Evolutionary conservation across 2,329 filamentous ascomycete genomes (phyloP).

Genomic region (Proliferodiscus dingleyae): DNA sequence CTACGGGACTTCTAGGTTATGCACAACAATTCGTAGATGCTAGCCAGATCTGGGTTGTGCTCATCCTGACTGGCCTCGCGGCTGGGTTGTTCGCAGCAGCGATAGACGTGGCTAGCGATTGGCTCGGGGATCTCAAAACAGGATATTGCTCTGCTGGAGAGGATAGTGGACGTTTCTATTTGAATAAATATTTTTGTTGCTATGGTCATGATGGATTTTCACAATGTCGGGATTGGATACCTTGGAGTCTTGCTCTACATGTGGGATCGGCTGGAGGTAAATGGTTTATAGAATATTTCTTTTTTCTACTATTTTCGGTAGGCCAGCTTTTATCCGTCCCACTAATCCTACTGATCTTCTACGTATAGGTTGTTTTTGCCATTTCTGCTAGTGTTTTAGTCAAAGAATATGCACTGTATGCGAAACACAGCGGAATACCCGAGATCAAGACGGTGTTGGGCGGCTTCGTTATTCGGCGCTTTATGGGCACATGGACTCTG

Average conservation of each 20-base stretch:
- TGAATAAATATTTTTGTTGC: slow-evolving; percentile 90
- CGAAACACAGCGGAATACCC: slow-evolving; percentile 91
- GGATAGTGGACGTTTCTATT: slow-evolving; percentile 82
- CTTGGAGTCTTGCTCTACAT: slow-evolving; percentile 74
- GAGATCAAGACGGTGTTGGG: slow-evolving; percentile 97
- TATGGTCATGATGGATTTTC: slow-evolving; percentile 80
- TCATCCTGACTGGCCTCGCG: slow-evolving; percentile 78
- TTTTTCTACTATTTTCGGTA: slow-evolving; percentile 83
- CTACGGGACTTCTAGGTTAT: slow-evolving; percentile 68
- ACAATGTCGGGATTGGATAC: slow-evolving; percentile 80
- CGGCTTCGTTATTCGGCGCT: slow-evolving; percentile 85
- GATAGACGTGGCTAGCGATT: slow-evolving; percentile 88
- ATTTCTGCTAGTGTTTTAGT: slow-evolving; percentile 74
- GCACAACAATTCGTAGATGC: slow-evolving; percentile 71
- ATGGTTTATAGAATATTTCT: slow-evolving; percentile 81
- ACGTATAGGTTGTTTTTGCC: slow-evolving; percentile 66
- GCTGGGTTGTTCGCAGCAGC: slow-evolving; percentile 80
- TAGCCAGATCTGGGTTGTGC: slow-evolving; percentile 86
- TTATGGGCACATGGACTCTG: slow-evolving; percentile 84
- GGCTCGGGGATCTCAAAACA: slow-evolving; percentile 87
- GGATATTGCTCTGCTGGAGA: slow-evolving; percentile 76
- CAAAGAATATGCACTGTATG: slow-evolving; percentile 77
- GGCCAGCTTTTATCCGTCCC: slow-evolving; percentile 27
- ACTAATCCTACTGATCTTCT: not conserved
- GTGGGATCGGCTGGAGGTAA: slow-evolving; percentile 60